Evolutionary conservation across 2,329 filamentous ascomycete species (phyloP).

Genomic region (Ophiosphaerella narmari): DNA sequence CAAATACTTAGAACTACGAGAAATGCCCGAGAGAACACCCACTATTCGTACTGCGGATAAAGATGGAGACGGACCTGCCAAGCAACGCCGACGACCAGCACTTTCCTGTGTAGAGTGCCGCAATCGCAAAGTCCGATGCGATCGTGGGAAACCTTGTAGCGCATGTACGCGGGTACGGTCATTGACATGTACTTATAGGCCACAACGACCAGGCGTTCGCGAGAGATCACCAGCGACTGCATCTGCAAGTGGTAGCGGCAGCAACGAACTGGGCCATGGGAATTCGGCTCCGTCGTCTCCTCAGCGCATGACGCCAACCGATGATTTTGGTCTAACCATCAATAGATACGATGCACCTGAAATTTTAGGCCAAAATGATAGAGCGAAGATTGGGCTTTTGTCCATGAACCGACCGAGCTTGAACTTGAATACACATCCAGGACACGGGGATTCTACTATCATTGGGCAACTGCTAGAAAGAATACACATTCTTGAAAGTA

Average conservation of each 20-base stretch:
- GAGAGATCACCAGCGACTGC: slow-evolving; percentile 2
- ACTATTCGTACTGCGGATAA: slow-evolving; percentile 11
- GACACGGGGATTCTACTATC: slow-evolving; percentile 1
- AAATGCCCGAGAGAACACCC: slow-evolving; percentile 10
- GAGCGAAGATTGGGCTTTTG: slow-evolving; percentile 2
- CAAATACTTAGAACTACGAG: neutral
- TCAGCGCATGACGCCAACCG: slow-evolving; percentile 1
- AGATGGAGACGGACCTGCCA: slow-evolving; percentile 24
- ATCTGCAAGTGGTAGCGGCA: slow-evolving; percentile 1
- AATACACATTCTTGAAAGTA: slow-evolving; percentile 8
- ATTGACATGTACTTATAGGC: slow-evolving; percentile 31
- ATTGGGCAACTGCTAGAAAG: slow-evolving; percentile 7
- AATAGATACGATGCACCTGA: slow-evolving; percentile 22
- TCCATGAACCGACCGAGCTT: slow-evolving; percentile 2
- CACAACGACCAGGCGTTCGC: slow-evolving; percentile 7
- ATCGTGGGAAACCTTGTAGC: slow-evolving; percentile 31
- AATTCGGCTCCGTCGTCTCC: slow-evolving; percentile 7
- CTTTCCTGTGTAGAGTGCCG: slow-evolving; percentile 38
- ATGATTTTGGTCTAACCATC: slow-evolving; percentile 15
- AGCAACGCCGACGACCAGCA: slow-evolving; percentile 31
- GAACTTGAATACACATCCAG: slow-evolving; percentile 1
- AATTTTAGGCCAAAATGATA: slow-evolving; percentile 13
- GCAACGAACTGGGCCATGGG: slow-evolving; percentile 1
- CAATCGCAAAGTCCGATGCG: slow-evolving; percentile 36
- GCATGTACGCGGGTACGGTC: slow-evolving; percentile 27